Evolutionary conservation across 345 rosid genomes (phyloP).

Genomic region (Eucalyptus curtisii): DNA sequence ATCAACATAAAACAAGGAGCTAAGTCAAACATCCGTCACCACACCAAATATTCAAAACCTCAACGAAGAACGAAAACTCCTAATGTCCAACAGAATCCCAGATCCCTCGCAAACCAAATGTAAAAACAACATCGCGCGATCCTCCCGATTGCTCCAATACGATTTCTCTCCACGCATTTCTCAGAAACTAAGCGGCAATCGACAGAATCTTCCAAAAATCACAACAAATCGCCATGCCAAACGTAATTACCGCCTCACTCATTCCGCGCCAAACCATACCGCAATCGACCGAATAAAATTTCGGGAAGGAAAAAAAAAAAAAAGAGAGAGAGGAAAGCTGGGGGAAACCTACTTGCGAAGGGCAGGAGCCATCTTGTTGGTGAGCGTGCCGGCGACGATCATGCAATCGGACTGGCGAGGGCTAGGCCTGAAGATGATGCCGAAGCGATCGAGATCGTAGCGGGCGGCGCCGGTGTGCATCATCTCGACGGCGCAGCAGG

Average conservation of each 20-base stretch:
- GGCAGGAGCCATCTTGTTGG: conserved; percentile 99
- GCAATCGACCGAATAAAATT: neutral
- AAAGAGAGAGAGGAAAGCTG: neutral
- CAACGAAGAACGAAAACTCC: neutral
- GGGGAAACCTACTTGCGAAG: conserved; percentile 65
- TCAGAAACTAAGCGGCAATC: neutral
- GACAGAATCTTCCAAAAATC: rapidly evolving
- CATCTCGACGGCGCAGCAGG: conserved; percentile 99
- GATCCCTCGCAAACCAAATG: neutral
- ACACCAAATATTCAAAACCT: neutral
- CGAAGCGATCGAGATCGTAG: conserved; percentile 94
- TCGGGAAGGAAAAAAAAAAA: neutral
- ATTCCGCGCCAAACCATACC: neutral
- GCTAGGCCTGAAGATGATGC: conserved; percentile 91
- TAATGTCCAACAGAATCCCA: neutral
- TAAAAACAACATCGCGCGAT: neutral
- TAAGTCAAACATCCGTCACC: neutral
- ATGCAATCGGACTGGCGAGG: conserved; percentile 98
- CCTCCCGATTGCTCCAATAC: neutral
- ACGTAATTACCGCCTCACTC: neutral
- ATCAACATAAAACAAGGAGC: neutral
- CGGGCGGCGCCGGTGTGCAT: conserved; percentile 99
- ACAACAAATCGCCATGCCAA: neutral
- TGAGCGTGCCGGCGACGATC: conserved; percentile 98
- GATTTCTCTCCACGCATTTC: neutral